A percentile compares a stretch with the other conserved stretches of the same genome.
Evolutionary conservation across 192 early-diverging fungal species (phyloP).

Genomic region (Umbelopsis vinacea): DNA sequence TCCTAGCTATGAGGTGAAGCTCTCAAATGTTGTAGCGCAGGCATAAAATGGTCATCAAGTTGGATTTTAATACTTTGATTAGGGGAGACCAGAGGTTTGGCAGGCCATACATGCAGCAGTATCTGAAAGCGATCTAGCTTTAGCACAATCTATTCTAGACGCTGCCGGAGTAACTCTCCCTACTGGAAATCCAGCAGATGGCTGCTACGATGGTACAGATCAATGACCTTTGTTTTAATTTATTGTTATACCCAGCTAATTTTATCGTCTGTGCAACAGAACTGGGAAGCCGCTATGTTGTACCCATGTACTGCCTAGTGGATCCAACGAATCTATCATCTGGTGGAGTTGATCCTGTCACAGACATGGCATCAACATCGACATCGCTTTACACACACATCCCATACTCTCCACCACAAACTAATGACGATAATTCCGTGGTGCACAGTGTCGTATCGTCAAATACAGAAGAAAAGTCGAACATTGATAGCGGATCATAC

Average conservation of each 20-base stretch:
- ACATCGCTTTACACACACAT: not conserved
- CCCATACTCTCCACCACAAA: conserved; percentile 8
- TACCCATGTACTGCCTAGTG: conserved; percentile 70
- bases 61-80: not conserved
- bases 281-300: conserved; percentile 68
- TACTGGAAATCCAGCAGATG: conserved; percentile 70
- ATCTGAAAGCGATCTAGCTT: conserved; percentile 50
- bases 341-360: not conserved
- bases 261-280: conserved; percentile 23
- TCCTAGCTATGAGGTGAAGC: conserved; percentile 65
- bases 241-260: not conserved
- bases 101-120: conserved; percentile 69
- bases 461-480: not conserved
- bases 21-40: not conserved
- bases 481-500: conserved; percentile 8
- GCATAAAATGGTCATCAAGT: not conserved
- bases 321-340: conserved; percentile 57
- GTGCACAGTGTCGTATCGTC: not conserved
- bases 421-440: not conserved
- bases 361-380: conserved; percentile 24
- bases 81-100: conserved; percentile 78
- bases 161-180: conserved; percentile 70
- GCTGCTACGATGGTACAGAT: conserved; percentile 71
- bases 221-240: not conserved
- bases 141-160: conserved; percentile 70